Base-by-base conservation (phyloP, 345 rosid genomes). In the Corymbia maculata region DNA sequence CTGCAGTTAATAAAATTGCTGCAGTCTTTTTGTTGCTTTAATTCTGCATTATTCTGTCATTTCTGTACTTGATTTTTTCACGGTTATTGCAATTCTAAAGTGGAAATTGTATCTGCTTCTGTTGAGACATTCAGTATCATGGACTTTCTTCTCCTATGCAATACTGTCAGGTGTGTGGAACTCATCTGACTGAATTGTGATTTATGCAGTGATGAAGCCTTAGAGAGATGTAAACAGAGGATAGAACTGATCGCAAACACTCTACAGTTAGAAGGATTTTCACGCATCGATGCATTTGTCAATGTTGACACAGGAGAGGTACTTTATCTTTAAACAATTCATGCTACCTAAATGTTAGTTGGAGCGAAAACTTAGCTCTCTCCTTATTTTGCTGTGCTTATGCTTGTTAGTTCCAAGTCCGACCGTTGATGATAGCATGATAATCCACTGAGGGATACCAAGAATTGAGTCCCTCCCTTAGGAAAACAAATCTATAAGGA, bases 271-370 rank as follows among this genome's bases (percentile, higher is more conserved):
- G 98, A 97, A 93, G 98, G 99, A 75, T 96, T 97, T 91, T 94
- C 99, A 79, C 93, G 99, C 86, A 94, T 97, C 16, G 99, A 96
- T 90, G 98, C 99, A 90, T 97, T 97, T 86, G 97, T 95, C 88
- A 92, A 97, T 75, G 98, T 95, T 86, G 99, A 97, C 82, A 94
- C 87, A 80, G 99, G 99, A 92, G 99, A 97, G 98, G 99, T 96
- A 93, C 50, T 91, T 85, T 49, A 6, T 28, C 30, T 24, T 32
- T 42, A 59, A 9, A 30, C 21, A 22, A 52, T 52, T 5, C 87
- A 86, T 24, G 52, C 5, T 57, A 44, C 52, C 30, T 59, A 26
- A 86, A 42, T 75, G 19, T 75, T 42, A 75, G 84, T 75, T 42
- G 84, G 84, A 75, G 28, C 10, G 49, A 75, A 19, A 75, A 9